Conservation (phyloP, 2,329 filamentous ascomycete species). For the Colletotrichum chlorophyti region DNA sequence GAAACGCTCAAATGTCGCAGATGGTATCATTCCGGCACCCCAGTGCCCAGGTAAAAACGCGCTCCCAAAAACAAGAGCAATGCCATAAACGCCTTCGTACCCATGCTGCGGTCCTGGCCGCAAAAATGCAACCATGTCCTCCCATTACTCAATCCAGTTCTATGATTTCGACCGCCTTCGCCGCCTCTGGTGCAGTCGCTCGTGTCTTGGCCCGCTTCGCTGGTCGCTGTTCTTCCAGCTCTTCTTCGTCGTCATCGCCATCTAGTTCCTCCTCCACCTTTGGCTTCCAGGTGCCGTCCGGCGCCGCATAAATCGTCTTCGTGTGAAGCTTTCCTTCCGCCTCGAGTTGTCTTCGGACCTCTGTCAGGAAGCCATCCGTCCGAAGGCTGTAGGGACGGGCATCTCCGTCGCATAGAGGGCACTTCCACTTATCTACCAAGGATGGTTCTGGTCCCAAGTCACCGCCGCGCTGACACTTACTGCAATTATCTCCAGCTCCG, state of each 20-base stretch:
- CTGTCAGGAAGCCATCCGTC: conserved; percentile 76
- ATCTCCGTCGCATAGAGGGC: conserved; percentile 81
- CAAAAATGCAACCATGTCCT: background rate
- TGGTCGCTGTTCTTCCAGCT: background rate
- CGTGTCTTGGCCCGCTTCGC: conserved; percentile 19
- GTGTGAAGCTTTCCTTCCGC: conserved; percentile 30
- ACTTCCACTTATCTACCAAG: conserved; percentile 79
- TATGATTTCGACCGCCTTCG: conserved; percentile 19
- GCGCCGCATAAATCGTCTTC: conserved; percentile 38
- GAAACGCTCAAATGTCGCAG: conserved; percentile 20
- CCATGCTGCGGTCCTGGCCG: too few species aligned
- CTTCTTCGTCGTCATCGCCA: conserved; percentile 28
- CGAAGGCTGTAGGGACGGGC: conserved; percentile 75
- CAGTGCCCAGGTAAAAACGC: conserved; percentile 16
- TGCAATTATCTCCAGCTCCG: conserved; percentile 44
- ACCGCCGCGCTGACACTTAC: conserved; percentile 28
- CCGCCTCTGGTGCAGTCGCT: background rate
- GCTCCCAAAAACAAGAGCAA: background rate
- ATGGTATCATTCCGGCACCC: conserved; percentile 22
- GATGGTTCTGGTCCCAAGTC: conserved; percentile 50
- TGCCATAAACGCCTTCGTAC: background rate
- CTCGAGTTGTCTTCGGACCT: conserved; percentile 63
- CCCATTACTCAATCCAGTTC: conserved; percentile 22
- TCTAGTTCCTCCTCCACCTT: conserved; percentile 40
- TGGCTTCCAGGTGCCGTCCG: conserved; percentile 42